Evolutionary conservation across 2,329 filamentous ascomycete species (phyloP), one percentile per base, ranked within the genome.

Genomic region (Fusarium goolgardi): DNA sequence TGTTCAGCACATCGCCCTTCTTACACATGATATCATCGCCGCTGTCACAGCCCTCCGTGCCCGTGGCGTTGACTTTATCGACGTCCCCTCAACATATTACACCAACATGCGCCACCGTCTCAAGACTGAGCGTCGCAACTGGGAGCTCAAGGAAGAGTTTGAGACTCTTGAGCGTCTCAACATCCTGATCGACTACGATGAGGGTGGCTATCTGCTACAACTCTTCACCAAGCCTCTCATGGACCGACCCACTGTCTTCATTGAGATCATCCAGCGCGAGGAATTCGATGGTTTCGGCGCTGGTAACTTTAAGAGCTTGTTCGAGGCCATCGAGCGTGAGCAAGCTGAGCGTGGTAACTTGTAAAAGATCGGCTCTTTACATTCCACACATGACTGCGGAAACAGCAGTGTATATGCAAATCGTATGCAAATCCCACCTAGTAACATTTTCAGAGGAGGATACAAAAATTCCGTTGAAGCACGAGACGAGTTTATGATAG

Each of bases 181-280:
- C 78, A 97, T 97, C 72, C 81, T 98, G 73, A 96, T 97, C 75
- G 94, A 97, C 81, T 97, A 97, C 75, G 95, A 97, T 73, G 94
- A 97, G 84, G 88, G 88, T 25, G 95, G 95, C 1, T 97, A 97
- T 79, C 79, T 97, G 67, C 79, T 90, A 56, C 87, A 90, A 80
- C 81, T 93, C 34, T 93, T 93, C 79, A 93, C 90, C 32, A 93
- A 93, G 88, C 95, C 95, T 68, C 80, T 97, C 71, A 92, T 97
- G 90, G 94, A 97, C 80, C 89, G 95, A 15, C 95, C 95, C 25
- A 97, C 95, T 5, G 94, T 97, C 29, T 97, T 97, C 77, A 89
- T 97, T 67, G 95, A 97, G 86, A 97, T 97, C 73, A 97, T 97
- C 73, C 94, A 97, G 83, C 84, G 94, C 59, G 90, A 96, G 73